A percentile compares a stretch with the other conserved stretches of the same genome.
Evolutionary conservation across 176 grass and related monocot genomes (phyloP).

Genomic region (Phoenix roebelenii): DNA sequence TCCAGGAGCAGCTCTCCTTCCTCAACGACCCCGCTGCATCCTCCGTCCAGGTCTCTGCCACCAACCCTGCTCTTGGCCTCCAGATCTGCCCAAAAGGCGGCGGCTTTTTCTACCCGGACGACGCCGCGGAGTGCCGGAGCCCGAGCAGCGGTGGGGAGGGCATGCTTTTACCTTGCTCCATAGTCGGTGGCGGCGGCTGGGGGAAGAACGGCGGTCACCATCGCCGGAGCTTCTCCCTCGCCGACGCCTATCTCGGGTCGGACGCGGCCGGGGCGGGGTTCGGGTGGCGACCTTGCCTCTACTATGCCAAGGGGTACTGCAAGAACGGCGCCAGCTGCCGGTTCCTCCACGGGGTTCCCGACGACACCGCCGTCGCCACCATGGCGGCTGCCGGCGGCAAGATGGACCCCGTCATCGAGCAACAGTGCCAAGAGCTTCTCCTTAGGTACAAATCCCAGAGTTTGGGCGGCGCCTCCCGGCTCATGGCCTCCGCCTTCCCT

Average conservation of each 20-base stretch:
- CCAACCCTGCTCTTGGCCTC: neutral
- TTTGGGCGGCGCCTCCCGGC: constrained; percentile 14
- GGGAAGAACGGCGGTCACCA: neutral
- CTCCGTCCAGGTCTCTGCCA: too few relatives aligned
- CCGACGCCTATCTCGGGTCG: neutral
- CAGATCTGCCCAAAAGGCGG: neutral
- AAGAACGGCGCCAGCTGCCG: constrained; percentile 18
- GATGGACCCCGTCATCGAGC: constrained; percentile 29
- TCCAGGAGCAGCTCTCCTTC: constrained; percentile 28
- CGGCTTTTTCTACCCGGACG: neutral
- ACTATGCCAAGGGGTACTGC: constrained; percentile 17
- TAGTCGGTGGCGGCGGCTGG: too few relatives aligned
- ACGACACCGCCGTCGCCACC: neutral
- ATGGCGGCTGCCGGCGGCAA: constrained; percentile 5
- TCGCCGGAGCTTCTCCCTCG: neutral
- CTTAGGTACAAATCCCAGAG: constrained; percentile 30
- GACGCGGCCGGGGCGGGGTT: constrained; percentile 2
- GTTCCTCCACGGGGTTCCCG: constrained; percentile 12
- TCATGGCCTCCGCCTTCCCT: constrained; percentile 22
- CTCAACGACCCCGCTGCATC: constrained; percentile 6
- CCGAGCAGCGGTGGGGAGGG: neutral
- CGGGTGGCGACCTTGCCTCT: constrained; percentile 16
- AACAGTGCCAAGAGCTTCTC: constrained; percentile 28
- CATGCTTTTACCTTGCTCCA: neutral
- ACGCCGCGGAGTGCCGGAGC: neutral